Evolutionary conservation across 1,139 yeast genomes (phyloP).

Genomic region (Yamadazyma triangularis): DNA sequence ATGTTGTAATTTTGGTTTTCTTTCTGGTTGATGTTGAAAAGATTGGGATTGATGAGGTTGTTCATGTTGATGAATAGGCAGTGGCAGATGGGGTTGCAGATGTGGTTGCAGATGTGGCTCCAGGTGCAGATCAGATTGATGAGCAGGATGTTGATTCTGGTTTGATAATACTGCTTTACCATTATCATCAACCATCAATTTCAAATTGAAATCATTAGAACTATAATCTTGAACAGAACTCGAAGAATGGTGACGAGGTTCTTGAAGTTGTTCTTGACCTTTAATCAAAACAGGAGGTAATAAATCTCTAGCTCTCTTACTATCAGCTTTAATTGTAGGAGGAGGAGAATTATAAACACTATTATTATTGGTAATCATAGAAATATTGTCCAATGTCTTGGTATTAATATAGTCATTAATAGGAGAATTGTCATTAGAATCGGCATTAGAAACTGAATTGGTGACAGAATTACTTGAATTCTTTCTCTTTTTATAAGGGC

Average conservation of each 20-base stretch:
- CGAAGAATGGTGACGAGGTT: too few species aligned
- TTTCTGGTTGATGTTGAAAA: too few species aligned
- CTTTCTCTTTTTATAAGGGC: slow-evolving; percentile 5
- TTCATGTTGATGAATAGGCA: neutral
- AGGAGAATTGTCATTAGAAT: slow-evolving; percentile 4
- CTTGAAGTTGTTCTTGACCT: slow-evolving; percentile 7
- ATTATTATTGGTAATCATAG: slow-evolving; percentile 17
- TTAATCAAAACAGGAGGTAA: slow-evolving; percentile 29
- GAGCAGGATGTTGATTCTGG: neutral
- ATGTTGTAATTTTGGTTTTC: slow-evolving; percentile 22
- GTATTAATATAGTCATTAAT: slow-evolving; percentile 19
- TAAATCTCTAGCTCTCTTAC: slow-evolving; percentile 9
- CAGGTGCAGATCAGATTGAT: too few species aligned
- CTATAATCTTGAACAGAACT: slow-evolving; percentile 2
- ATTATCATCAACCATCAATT: slow-evolving; percentile 38
- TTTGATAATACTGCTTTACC: slow-evolving; percentile 43
- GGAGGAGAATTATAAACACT: slow-evolving; percentile 8
- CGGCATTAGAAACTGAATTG: neutral
- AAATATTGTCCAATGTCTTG: slow-evolving; percentile 35
- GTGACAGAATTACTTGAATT: slow-evolving; percentile 4
- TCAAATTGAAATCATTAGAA: slow-evolving; percentile 26
- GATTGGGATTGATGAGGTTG: neutral
- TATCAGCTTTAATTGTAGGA: slow-evolving; percentile 4
- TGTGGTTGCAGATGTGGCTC: too few species aligned
- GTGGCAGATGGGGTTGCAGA: slow-evolving; percentile 1